A percentile compares a stretch with the other conserved stretches of the same genome.
Conservation (phyloP, 2,329 filamentous ascomycete genomes). For the Penicillium sp. region DNA sequence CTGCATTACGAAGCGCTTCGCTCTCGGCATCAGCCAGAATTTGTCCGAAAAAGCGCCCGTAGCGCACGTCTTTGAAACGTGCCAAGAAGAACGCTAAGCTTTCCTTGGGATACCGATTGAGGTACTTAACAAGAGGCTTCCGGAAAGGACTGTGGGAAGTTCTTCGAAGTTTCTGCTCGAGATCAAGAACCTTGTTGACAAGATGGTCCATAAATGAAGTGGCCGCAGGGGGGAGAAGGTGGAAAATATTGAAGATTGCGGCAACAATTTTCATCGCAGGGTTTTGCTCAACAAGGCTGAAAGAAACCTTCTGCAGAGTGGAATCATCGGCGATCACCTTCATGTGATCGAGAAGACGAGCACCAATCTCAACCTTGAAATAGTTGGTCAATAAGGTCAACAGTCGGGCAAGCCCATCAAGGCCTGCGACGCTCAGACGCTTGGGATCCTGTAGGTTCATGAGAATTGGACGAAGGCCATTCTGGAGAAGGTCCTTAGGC, state of each 20-base stretch:
- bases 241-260: conserved; percentile 94
- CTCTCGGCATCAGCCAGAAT: conserved; percentile 75
- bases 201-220: conserved; percentile 87
- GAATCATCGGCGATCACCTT: conserved; percentile 81
- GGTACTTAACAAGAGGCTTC: conserved; percentile 82
- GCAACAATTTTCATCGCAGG: conserved; percentile 91
- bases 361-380: conserved; percentile 97
- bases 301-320: conserved; percentile 83
- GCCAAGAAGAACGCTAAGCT: conserved; percentile 77
- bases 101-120: conserved; percentile 89
- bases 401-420: conserved; percentile 87
- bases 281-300: conserved; percentile 91
- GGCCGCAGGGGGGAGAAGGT: conserved; percentile 86
- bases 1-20: conserved; percentile 68
- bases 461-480: conserved; percentile 88
- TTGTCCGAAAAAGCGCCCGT: conserved; percentile 88
- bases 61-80: conserved; percentile 78
- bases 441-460: conserved; percentile 94
- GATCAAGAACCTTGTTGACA: conserved; percentile 82
- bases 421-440: conserved; percentile 78
- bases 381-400: conserved; percentile 93
- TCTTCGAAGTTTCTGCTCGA: conserved; percentile 79
- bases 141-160: conserved; percentile 92
- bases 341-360: conserved; percentile 88
- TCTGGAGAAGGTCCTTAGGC: conserved; percentile 92